These are phyloP conservation scores for Candida endomychidarum DNA, from an alignment of 805 yeast genomes.

Conservation along the genomic window DNA sequence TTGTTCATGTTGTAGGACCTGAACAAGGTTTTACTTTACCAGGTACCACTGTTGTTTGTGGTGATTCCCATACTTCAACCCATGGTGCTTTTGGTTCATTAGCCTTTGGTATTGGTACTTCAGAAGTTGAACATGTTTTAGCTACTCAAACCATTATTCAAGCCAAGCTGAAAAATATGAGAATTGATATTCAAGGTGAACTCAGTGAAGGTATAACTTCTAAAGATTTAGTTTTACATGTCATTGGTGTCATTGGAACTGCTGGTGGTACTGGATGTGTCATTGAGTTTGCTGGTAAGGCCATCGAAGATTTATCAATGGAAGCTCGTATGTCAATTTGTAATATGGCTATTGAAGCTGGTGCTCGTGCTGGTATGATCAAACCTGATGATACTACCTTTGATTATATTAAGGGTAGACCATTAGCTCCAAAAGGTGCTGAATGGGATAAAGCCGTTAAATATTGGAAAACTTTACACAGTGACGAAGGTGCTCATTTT, in stretches of 20 bases:
- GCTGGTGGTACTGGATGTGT: constrained; percentile 99
- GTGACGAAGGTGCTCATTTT: constrained; percentile 88
- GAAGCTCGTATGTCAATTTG: constrained; percentile 99
- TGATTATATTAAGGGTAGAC: constrained; percentile 88
- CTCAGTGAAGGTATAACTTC: constrained; percentile 89
- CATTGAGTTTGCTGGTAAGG: constrained; percentile 95
- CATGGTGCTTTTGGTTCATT: constrained; percentile 98
- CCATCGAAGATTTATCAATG: constrained; percentile 86
- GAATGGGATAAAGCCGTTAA: constrained; percentile 93
- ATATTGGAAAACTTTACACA: constrained; percentile 86
- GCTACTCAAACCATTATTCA: constrained; percentile 97
- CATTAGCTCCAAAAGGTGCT: constrained; percentile 88
- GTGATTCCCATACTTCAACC: constrained; percentile 98
- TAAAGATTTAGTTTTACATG: constrained; percentile 90
- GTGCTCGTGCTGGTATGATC: constrained; percentile 99
- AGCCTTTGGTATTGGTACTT: constrained; percentile 98
- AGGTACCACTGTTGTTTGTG: constrained; percentile 98
- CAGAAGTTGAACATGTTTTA: constrained; percentile 97
- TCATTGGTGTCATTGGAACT: constrained; percentile 95
- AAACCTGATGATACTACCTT: constrained; percentile 90
- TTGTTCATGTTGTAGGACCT: constrained; percentile 98
- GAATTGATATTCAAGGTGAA: constrained; percentile 81
- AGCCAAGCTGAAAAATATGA: constrained; percentile 94
- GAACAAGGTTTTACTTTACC: constrained; percentile 99
- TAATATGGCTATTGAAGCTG: constrained; percentile 98